Evolutionary conservation across 106 monocot species (phyloP).

Genomic region (Dioscorea alata): DNA sequence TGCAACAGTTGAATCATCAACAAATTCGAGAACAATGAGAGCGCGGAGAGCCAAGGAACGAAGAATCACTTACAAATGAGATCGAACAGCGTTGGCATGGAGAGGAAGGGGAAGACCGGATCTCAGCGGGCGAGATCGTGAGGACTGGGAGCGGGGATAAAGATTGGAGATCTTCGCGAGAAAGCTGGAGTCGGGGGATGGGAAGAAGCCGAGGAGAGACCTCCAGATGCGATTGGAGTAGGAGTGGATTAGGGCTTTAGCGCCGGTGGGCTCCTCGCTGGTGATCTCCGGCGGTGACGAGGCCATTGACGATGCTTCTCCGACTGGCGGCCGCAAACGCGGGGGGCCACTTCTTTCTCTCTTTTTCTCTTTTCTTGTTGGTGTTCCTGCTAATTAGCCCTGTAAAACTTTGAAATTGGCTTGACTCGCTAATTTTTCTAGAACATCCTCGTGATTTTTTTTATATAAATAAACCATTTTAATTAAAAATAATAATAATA

Average conservation of each 20-base stretch:
- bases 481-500: too few relatives aligned
- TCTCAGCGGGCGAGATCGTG: slow-evolving; percentile 1
- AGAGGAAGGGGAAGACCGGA: slow-evolving; percentile 51
- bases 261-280: not conserved
- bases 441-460: too few relatives aligned
- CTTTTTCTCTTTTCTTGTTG: not conserved
- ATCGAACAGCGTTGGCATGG: slow-evolving; percentile 13
- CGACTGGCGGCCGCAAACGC: not conserved
- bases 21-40: too few relatives aligned
- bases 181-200: slow-evolving; percentile 36
- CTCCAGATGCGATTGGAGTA: slow-evolving; percentile 44
- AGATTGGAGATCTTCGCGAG: slow-evolving; percentile 31
- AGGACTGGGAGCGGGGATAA: not conserved
- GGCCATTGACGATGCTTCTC: slow-evolving; percentile 12
- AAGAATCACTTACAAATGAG: slow-evolving; percentile 20
- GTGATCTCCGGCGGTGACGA: slow-evolving; percentile 7
- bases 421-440: too few relatives aligned
- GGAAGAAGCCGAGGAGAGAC: slow-evolving; percentile 27
- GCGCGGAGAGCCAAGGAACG: too few relatives aligned
- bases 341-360: not conserved
- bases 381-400: not conserved
- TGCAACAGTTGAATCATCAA: too few relatives aligned
- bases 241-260: slow-evolving; percentile 28
- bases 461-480: too few relatives aligned
- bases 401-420: not conserved